Percentiles rank a stretch among this genome's conserved stretches.
Conservation (phyloP, 2,329 filamentous ascomycete genomes). For the Lachnellula suecica region DNA sequence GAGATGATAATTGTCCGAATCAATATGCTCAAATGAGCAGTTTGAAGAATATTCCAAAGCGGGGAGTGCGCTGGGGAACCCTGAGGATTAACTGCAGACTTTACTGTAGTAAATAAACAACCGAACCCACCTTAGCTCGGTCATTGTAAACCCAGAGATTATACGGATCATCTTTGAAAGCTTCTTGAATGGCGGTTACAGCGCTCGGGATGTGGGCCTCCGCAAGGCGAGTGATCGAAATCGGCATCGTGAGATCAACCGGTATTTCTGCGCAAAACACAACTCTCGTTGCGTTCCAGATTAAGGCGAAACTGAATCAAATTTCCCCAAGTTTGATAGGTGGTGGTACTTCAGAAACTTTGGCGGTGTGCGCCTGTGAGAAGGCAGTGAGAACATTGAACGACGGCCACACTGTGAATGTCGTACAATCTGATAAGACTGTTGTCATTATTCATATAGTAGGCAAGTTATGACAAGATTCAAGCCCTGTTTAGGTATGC, state of each 20-base stretch:
- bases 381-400: too few relatives aligned
- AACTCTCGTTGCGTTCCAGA: background rate
- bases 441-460: too few relatives aligned
- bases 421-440: too few relatives aligned
- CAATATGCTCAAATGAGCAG: too few relatives aligned
- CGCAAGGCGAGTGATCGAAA: slow-evolving; percentile 55
- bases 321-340: too few relatives aligned
- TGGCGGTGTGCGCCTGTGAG: too few relatives aligned
- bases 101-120: background rate
- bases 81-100: background rate
- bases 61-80: background rate
- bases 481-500: too few relatives aligned
- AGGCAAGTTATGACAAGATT: too few relatives aligned
- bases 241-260: slow-evolving; percentile 39
- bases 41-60: slow-evolving; percentile 1
- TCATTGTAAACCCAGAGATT: slow-evolving; percentile 64
- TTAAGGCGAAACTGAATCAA: background rate
- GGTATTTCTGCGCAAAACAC: background rate
- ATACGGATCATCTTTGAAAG: slow-evolving; percentile 67
- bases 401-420: too few relatives aligned
- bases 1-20: too few relatives aligned
- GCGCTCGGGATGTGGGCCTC: slow-evolving; percentile 62
- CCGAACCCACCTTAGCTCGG: slow-evolving; percentile 46
- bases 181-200: slow-evolving; percentile 64
- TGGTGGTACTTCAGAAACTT: too few relatives aligned